These are phyloP conservation scores for Citrus australasica DNA, from an alignment of 345 rosid species.

Conservation along the genomic window DNA sequence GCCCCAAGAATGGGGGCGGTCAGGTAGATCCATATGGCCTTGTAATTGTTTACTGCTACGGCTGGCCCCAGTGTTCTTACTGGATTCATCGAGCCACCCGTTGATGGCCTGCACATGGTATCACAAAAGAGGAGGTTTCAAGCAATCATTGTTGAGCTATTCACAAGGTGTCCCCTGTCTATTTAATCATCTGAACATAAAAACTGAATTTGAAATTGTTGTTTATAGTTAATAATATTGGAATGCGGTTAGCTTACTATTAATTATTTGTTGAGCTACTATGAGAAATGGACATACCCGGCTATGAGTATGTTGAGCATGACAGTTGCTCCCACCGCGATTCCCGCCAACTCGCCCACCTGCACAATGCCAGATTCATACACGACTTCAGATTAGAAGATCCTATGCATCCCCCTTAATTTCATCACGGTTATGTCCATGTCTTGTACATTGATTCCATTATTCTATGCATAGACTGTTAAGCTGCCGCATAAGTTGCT, in stretches of 20 bases:
- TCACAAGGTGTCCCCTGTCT: not conserved
- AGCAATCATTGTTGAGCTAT: not conserved
- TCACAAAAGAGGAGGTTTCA: not conserved
- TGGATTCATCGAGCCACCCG: constrained; percentile 91
- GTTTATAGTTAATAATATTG: not conserved
- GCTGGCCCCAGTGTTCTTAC: constrained; percentile 89
- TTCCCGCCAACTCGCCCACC: constrained; percentile 91
- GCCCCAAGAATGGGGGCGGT: constrained; percentile 85
- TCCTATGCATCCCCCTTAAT: not conserved
- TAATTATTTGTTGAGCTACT: not conserved
- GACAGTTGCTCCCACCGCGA: constrained; percentile 92
- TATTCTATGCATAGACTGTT: not conserved
- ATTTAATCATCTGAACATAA: not conserved
- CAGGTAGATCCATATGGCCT: constrained; percentile 82
- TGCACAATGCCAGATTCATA: constrained; percentile 20
- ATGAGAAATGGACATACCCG: constrained; percentile 37
- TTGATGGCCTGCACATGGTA: constrained; percentile 47
- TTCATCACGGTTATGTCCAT: not conserved
- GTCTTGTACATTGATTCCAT: not conserved
- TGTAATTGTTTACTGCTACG: constrained; percentile 74
- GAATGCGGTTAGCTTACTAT: not conserved
- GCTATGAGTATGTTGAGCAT: constrained; percentile 90
- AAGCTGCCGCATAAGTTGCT: not conserved
- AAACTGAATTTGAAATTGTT: not conserved
- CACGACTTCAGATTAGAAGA: constrained; percentile 3